Conservation (phyloP, 345 rosid species). For the Raphanus sativus region DNA sequence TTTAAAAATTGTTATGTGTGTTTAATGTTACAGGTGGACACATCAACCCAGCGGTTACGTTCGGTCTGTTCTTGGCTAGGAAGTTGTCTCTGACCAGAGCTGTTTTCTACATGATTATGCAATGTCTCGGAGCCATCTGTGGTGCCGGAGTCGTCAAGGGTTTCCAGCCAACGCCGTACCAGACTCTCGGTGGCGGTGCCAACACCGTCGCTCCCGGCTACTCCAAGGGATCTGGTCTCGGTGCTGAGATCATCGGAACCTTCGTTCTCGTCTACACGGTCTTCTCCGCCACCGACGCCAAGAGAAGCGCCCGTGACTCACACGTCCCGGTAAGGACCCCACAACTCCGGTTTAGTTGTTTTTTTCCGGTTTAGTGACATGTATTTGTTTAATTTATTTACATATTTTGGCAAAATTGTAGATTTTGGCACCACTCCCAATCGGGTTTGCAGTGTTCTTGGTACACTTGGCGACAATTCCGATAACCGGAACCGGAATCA, state of each 20-base stretch:
- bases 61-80: neutral
- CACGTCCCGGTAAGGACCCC: constrained; percentile 43
- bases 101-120: neutral
- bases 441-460: constrained; percentile 53
- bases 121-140: neutral
- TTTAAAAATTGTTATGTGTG: no score
- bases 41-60: constrained; percentile 29
- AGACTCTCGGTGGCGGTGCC: neutral
- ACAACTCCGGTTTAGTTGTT: no score
- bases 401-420: constrained; percentile 8
- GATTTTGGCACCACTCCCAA: constrained; percentile 55
- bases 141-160: neutral
- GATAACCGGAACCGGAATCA: constrained; percentile 28
- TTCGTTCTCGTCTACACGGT: neutral
- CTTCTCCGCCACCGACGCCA: constrained; percentile 45
- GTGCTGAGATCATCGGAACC: neutral
- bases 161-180: neutral
- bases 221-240: neutral
- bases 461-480: constrained; percentile 52
- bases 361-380: no score
- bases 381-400: neutral
- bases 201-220: neutral
- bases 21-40: constrained; percentile 40
- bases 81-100: neutral
- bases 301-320: constrained; percentile 53